Evolutionary conservation across 805 yeast species (phyloP), one percentile per base, ranked within the genome.

Genomic region (Barnettozyma populi): DNA sequence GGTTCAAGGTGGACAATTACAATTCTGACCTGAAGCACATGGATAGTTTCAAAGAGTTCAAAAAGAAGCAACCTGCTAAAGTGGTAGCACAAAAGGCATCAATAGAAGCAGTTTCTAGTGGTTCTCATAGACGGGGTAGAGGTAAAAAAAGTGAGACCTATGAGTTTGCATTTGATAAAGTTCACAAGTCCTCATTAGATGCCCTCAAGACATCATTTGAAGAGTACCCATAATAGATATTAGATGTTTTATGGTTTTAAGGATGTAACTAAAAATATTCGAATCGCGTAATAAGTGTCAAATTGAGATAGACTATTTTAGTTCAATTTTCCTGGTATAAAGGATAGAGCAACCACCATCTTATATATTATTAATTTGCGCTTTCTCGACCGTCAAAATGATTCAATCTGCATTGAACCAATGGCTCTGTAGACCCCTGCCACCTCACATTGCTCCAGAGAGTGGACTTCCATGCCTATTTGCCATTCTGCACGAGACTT

Each of bases 81-180:
- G 14, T 25, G 31, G 13, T 7, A 3, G 42, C 42, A 25, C 31
- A 25, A 16, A 16, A 39, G 42, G 10, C 42, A 9, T 24, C 42
- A 35, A 5, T n/a, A 18, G 21, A 4, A 14, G 27, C 25, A 23
- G 4, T n/a, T 34, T 23, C 27, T 37, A 18, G 27, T 20, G 18
- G 27, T 6, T 6, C 13, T 8, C 10, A 21, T 13, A 37, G 27
- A n/a, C 20, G 27, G 21, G 18, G 8, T 37, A 16, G 40, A 21
- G 29, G 11, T n/a, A 39, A 25, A 14, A 39, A 24, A 13, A 11
- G 20, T 7, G 34, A 24, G 18, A 25, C 23, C 21, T 39, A 39
- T 16, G 42, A 39, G 21, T 39, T 39, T 27, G 31, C 42, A n/a
- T 39, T 16, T 25, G 42, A 39, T 36, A 36, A 13, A 36, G 27